Evolutionary conservation across 345 rosid species (phyloP).

Genomic region (Hirschfeldia incana): DNA sequence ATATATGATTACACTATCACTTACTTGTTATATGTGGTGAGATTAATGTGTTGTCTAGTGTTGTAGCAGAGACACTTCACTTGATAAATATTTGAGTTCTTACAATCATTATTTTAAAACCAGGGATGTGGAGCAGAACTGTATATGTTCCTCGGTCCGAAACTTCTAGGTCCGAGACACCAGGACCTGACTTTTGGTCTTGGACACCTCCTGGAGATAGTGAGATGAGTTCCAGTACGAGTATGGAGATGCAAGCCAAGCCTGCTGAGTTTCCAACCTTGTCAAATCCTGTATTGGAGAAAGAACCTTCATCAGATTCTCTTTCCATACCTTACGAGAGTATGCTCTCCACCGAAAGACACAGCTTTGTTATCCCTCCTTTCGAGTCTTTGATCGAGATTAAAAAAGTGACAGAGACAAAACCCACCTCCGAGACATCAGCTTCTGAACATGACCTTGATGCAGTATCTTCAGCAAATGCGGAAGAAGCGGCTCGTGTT

Average conservation of each 20-base stretch:
- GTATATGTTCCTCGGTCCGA: not conserved
- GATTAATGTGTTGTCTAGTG: not conserved
- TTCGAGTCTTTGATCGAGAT: not conserved
- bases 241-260: not conserved
- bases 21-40: not conserved
- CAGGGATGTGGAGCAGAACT: not conserved
- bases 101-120: not conserved
- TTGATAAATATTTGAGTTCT: not conserved
- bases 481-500: not conserved
- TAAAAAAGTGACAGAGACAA: not conserved
- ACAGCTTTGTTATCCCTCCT: not conserved
- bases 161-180: not conserved
- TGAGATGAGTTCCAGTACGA: not conserved
- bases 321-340: not conserved
- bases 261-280: not conserved
- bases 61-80: not conserved
- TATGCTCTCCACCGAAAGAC: not conserved
- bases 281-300: not conserved
- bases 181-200: not conserved
- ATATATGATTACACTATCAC: not conserved
- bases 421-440: too few relatives aligned
- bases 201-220: not conserved
- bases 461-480: not conserved
- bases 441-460: not conserved
- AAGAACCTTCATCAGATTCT: not conserved